phyloP scores from a whole-genome alignment of 1,284 basidiomycete genomes.

The Paramarasmius palmivorus region DNA sequence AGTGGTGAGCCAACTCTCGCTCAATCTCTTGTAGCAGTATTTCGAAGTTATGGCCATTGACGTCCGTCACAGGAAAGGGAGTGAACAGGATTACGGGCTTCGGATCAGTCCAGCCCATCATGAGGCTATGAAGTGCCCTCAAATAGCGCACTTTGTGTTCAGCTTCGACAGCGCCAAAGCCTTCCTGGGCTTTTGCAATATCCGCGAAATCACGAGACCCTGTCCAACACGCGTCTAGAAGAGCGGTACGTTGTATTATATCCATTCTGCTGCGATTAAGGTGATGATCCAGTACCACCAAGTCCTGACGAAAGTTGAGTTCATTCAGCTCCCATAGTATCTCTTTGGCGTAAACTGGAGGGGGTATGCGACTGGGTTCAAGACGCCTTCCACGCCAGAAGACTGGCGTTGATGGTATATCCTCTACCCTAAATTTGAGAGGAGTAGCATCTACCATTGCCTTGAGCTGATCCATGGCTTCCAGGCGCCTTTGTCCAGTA shows the following conservation, averaged over 20 bases:
- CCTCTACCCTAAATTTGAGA: not conserved
- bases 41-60: not conserved
- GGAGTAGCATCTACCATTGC: not conserved
- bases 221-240: conserved; percentile 2
- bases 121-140: not conserved
- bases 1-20: not conserved
- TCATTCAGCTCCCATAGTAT: conserved; percentile 9
- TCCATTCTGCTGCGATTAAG: conserved; percentile 3
- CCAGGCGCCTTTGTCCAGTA: not conserved
- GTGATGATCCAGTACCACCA: not conserved
- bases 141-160: not conserved
- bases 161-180: not conserved
- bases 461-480: not conserved
- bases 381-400: not conserved
- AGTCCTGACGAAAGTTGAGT: conserved; percentile 10
- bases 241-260: not conserved
- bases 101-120: not conserved
- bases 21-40: not conserved
- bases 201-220: not conserved
- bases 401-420: not conserved
- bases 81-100: not conserved
- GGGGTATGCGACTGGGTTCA: not conserved
- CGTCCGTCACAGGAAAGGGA: conserved; percentile 6
- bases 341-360: not conserved
- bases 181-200: not conserved